Base-by-base conservation (phyloP, 345 rosid species). In the Eucalyptus regnans region DNA sequence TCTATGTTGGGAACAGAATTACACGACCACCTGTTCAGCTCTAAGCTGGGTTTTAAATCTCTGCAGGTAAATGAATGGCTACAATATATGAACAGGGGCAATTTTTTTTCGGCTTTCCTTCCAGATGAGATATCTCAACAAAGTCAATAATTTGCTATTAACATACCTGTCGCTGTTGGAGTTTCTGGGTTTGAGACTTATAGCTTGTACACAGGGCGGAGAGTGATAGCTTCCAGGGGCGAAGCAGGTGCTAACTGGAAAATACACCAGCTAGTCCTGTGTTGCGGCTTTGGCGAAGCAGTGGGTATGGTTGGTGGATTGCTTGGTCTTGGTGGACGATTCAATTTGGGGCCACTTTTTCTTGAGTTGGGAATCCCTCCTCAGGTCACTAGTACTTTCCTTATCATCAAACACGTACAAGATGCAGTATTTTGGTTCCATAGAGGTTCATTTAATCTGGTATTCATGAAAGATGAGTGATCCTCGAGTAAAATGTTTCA, bases 311-410 rank as follows among this genome's bases (percentile, higher is more conserved):
- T 93, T 85, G 94, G 94, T 44, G 94, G 93, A 43, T 49, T 93
- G 90, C 93, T 93, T 62, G 93, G 94, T 80, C 92, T 92, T 51
- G 93, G 93, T 44, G 94, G 93, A 88, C 94, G 94, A 81, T 92
- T 92, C 88, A 91, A 91, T 66, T 64, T 91, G 89, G 93, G 94
- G 5, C 93, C 93, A 33, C 92, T 93, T 81, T 90, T 93, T 86
- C 90, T 93, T 48, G 93, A 92, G 89, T 89, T 92, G 86, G 94
- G 93, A 62, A 86, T 93, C 87, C 93, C 93, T 86, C 93, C 95
- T 62, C 91, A 91, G 94, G 94, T 93, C 29, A 76, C 44, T 44
- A 85, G 48, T 25, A 16, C 60, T 86, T 86, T 86, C 43, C 33
- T 62, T 29, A 29, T 13, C 33, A 62, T 62, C 71, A 62, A 62